Percentiles rank a stretch among this genome's conserved stretches.
Conservation (phyloP, 495 filamentous ascomycete species). For the Podospora comata region DNA sequence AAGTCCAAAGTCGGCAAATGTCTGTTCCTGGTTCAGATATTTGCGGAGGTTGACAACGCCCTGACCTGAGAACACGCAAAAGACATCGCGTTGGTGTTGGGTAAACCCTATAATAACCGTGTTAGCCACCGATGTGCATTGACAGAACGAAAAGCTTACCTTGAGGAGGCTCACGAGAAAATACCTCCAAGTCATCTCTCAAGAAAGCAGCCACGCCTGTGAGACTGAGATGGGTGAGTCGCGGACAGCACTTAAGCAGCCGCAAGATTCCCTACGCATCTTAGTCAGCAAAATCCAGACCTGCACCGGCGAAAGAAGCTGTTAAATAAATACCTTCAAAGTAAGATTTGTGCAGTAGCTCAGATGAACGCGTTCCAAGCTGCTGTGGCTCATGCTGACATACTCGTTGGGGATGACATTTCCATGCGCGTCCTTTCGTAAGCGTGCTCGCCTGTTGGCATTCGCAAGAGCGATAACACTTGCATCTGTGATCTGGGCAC, state of each 20-base stretch:
- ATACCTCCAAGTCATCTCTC: constrained; percentile 69
- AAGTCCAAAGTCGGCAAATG: constrained; percentile 28
- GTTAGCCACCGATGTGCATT: constrained; percentile 26
- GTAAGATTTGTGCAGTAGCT: constrained; percentile 89
- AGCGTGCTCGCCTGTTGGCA: constrained; percentile 47
- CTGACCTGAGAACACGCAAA: constrained; percentile 92
- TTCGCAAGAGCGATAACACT: constrained; percentile 82
- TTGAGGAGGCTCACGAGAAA: constrained; percentile 80
- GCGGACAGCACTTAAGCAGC: constrained; percentile 84
- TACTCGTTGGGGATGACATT: constrained; percentile 36
- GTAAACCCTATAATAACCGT: constrained; percentile 70
- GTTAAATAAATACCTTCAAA: constrained; percentile 58
- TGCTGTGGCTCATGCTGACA: constrained; percentile 48
- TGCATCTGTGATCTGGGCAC: constrained; percentile 77
- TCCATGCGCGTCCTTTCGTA: constrained; percentile 48
- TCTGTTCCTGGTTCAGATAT: constrained; percentile 57
- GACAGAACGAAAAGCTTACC: constrained; percentile 41
- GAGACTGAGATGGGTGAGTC: constrained; percentile 89
- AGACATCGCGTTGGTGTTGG: constrained; percentile 88
- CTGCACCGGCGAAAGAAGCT: constrained; percentile 6
- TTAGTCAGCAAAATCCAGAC: constrained; percentile 22
- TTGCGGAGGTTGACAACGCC: constrained; percentile 76
- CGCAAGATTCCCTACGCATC: constrained; percentile 79
- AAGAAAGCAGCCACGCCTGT: constrained; percentile 89
- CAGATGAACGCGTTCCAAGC: constrained; percentile 88